These are phyloP conservation scores for Paulownia fortunei DNA, from an alignment of 257 asterid genomes.

Conservation along the genomic window DNA sequence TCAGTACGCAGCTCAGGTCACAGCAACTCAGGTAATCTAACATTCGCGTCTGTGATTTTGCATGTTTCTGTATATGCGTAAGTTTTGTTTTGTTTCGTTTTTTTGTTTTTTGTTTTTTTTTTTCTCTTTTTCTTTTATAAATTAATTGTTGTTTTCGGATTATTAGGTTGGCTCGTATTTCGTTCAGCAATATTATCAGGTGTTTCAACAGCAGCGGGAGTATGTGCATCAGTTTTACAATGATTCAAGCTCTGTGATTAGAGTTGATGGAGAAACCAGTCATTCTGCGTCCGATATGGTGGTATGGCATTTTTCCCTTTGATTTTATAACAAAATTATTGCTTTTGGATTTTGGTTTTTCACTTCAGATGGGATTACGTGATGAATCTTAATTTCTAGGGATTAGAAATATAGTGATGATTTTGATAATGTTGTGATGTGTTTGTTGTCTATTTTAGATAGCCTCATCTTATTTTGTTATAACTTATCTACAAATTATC, in stretches of 20 bases:
- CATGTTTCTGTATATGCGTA: background rate
- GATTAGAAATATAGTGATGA: background rate
- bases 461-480: background rate
- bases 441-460: background rate
- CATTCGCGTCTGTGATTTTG: background rate
- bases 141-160: background rate
- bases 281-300: slow-evolving; percentile 61
- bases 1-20: slow-evolving; percentile 48
- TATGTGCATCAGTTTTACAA: slow-evolving; percentile 77
- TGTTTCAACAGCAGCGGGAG: slow-evolving; percentile 73
- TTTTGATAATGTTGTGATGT: background rate
- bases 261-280: slow-evolving; percentile 69
- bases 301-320: slow-evolving; percentile 41
- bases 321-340: background rate
- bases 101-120: background rate
- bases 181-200: slow-evolving; percentile 82
- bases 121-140: background rate
- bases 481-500: background rate
- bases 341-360: background rate
- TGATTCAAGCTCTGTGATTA: slow-evolving; percentile 67
- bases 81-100: too few relatives aligned
- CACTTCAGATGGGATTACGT: background rate
- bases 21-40: slow-evolving; percentile 56
- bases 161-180: slow-evolving; percentile 83
- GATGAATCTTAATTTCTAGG: background rate